Percentiles rank a stretch among this genome's conserved stretches.
phyloP scores from a whole-genome alignment of 768 basidiomycete species.

The Amanita thiersii region DNA sequence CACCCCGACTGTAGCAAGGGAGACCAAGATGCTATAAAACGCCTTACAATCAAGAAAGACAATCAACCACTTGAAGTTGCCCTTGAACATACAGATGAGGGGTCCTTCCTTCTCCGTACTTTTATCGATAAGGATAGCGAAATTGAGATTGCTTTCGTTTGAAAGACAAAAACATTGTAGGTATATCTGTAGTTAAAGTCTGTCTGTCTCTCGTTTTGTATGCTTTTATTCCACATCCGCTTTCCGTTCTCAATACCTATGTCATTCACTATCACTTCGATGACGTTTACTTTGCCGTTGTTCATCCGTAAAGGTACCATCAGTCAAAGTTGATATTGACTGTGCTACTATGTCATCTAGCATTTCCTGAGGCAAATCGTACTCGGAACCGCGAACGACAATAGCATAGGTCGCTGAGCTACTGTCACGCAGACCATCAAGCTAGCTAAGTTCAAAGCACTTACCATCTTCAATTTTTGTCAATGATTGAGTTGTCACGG shows the following conservation, averaged over 20 bases:
- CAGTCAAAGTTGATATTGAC: constrained; percentile 28
- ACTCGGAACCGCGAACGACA: constrained; percentile 64
- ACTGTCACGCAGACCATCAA: constrained; percentile 8
- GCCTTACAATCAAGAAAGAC: neutral
- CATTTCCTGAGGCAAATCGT: constrained; percentile 57
- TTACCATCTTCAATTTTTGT: constrained; percentile 92
- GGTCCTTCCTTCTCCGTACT: neutral
- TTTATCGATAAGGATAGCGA: constrained; percentile 2
- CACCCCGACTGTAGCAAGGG: neutral
- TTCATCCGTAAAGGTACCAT: constrained; percentile 1
- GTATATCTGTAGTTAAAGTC: neutral
- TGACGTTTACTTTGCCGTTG: constrained; percentile 8
- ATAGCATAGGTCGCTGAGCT: constrained; percentile 63
- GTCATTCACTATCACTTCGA: constrained; percentile 2
- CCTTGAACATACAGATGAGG: neutral
- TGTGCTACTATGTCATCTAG: constrained; percentile 61
- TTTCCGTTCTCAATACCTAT: neutral
- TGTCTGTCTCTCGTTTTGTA: neutral
- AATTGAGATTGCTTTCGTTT: constrained; percentile 1
- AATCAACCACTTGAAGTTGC: neutral
- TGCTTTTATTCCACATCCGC: neutral
- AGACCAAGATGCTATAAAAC: neutral
- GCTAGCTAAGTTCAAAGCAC: constrained; percentile 12
- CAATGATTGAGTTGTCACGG: constrained; percentile 78
- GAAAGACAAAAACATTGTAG: neutral